A percentile compares a stretch with the other conserved stretches of the same genome.
Conservation (phyloP, 2,329 filamentous ascomycete genomes). For the Tolypocladium ophioglossoides region DNA sequence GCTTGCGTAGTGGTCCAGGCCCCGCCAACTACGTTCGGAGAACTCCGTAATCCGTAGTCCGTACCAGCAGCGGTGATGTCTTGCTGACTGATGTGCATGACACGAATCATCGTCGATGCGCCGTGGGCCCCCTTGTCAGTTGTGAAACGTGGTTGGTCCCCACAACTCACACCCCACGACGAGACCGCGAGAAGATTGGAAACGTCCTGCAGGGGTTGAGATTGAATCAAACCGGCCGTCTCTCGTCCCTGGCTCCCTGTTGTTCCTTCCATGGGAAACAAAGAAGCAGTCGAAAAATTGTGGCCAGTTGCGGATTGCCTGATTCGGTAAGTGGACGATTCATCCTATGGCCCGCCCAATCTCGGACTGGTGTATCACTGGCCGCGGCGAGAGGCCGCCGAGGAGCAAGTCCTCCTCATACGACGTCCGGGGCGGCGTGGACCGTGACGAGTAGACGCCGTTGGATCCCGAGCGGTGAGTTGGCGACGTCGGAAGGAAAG, state of each 20-base stretch:
- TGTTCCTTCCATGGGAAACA: neutral
- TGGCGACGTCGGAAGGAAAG: conserved; percentile 5
- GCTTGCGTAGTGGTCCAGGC: neutral
- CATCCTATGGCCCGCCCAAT: conserved; percentile 47
- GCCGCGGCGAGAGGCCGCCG: conserved; percentile 38
- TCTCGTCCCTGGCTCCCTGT: neutral
- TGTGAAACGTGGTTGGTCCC: neutral
- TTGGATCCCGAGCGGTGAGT: neutral
- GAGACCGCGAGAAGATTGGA: neutral
- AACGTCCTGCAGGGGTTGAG: neutral
- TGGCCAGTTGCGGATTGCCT: neutral
- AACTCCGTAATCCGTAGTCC: no score
- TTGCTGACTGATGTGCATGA: neutral
- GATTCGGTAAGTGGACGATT: conserved; percentile 8
- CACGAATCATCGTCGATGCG: neutral
- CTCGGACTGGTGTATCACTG: conserved; percentile 32
- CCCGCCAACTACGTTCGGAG: no score
- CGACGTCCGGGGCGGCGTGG: conserved; percentile 31
- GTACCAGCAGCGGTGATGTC: neutral
- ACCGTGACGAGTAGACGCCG: conserved; percentile 27
- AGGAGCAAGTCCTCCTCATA: conserved; percentile 34
- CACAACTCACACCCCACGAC: neutral
- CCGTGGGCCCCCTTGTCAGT: neutral
- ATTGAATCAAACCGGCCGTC: neutral
- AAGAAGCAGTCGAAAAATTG: neutral